These are phyloP conservation scores for Aspergillus floridensis DNA, from an alignment of 2,329 filamentous ascomycete species.

Conservation along the genomic window DNA sequence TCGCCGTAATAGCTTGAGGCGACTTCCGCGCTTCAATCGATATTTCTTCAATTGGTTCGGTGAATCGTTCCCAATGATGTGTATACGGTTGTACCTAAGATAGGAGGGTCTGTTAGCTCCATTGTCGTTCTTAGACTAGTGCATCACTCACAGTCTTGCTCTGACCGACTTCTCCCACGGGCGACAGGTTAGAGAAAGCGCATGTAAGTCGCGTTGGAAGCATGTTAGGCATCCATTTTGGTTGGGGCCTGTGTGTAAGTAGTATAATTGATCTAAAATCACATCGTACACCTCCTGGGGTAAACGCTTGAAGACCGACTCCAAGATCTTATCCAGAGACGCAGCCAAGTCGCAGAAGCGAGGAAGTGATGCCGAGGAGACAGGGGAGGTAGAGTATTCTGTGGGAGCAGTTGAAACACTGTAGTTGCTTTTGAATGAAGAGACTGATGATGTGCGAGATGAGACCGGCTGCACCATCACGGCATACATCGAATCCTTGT, in stretches of 20 bases:
- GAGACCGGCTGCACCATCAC: slow-evolving; percentile 31
- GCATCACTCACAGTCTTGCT: slow-evolving; percentile 48
- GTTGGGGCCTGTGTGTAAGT: slow-evolving; percentile 41
- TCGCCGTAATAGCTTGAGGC: slow-evolving; percentile 54
- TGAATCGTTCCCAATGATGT: slow-evolving; percentile 50
- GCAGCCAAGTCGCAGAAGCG: slow-evolving; percentile 40
- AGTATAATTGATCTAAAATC: slow-evolving; percentile 52
- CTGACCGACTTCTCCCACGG: slow-evolving; percentile 56
- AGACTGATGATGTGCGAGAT: slow-evolving; percentile 35
- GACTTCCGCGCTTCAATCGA: slow-evolving; percentile 49
- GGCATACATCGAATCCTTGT: slow-evolving; percentile 29
- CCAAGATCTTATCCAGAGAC: slow-evolving; percentile 33
- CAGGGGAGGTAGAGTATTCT: slow-evolving; percentile 33
- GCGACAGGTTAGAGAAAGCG: slow-evolving; percentile 54
- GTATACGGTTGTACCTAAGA: slow-evolving; percentile 49
- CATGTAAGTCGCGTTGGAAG: slow-evolving; percentile 54
- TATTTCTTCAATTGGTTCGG: slow-evolving; percentile 47
- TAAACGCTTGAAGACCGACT: slow-evolving; percentile 44
- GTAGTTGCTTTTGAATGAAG: slow-evolving; percentile 40
- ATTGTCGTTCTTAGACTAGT: slow-evolving; percentile 1
- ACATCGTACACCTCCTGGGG: slow-evolving; percentile 56
- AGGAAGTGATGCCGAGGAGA: slow-evolving; percentile 35
- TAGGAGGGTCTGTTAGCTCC: slow-evolving; percentile 10
- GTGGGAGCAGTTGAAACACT: slow-evolving; percentile 38
- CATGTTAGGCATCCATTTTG: slow-evolving; percentile 52